phyloP scores from a whole-genome alignment of 73 alveolate genomes.

The Paramecium caudatum region DNA sequence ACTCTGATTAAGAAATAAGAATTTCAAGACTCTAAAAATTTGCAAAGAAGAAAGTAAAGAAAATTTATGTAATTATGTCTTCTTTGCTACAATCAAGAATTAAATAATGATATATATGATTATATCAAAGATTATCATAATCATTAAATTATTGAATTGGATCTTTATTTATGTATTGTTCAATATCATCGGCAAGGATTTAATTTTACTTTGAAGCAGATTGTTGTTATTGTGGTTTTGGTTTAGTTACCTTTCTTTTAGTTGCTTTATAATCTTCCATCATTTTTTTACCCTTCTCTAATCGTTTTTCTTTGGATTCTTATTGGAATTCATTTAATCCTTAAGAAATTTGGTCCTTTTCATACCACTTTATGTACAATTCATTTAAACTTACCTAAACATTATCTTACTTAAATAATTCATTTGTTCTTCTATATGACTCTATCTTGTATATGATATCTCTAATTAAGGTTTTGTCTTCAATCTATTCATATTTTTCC shows the following conservation, averaged over 20 bases:
- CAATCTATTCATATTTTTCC: background rate
- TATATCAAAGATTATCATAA: constrained; percentile 33
- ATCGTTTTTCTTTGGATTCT: background rate
- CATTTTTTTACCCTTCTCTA: constrained; percentile 10
- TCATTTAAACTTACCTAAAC: background rate
- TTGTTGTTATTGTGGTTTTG: background rate
- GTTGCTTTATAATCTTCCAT: constrained; percentile 7
- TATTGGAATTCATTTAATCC: background rate
- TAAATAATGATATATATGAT: constrained; percentile 48
- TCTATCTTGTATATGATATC: constrained; percentile 15
- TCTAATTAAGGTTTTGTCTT: background rate
- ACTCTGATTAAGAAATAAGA: constrained; percentile 43
- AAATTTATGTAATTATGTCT: constrained; percentile 45
- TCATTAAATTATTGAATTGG: background rate
- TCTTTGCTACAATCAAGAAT: constrained; percentile 38
- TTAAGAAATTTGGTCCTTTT: background rate
- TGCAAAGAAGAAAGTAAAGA: constrained; percentile 20
- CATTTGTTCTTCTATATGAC: constrained; percentile 23
- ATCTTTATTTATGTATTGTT: background rate
- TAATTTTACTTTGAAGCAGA: background rate
- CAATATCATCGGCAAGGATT: background rate
- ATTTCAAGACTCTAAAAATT: constrained; percentile 8
- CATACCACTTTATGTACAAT: background rate
- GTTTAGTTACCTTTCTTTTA: constrained; percentile 7
- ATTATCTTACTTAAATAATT: constrained; percentile 5